Conservation (phyloP, 768 basidiomycete genomes). For the Tylopilus sp. region DNA sequence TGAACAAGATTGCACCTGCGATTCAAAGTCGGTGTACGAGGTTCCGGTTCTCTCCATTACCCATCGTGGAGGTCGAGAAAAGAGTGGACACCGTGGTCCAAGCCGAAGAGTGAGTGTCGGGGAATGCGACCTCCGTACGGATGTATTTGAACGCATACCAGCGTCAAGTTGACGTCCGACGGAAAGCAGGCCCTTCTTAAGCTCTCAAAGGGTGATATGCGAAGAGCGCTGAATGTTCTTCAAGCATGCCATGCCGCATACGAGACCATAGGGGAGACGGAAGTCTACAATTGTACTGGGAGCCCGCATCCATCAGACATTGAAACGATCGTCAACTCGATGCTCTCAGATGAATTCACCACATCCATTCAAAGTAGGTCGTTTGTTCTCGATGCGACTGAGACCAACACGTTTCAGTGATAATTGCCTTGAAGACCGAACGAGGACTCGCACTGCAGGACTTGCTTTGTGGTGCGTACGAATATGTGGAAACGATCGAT, state of each 20-base stretch:
- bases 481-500: slow-evolving; percentile 83
- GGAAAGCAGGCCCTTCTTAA: slow-evolving; percentile 89
- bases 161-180: slow-evolving; percentile 82
- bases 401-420: slow-evolving; percentile 50
- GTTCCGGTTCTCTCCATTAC: slow-evolving; percentile 94
- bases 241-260: slow-evolving; percentile 99
- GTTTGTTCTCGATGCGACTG: not conserved
- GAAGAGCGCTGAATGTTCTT: slow-evolving; percentile 90
- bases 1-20: slow-evolving; percentile 98
- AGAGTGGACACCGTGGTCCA: slow-evolving; percentile 75
- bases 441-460: slow-evolving; percentile 95
- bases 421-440: slow-evolving; percentile 81
- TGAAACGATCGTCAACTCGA: slow-evolving; percentile 87
- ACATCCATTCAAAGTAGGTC: slow-evolving; percentile 77
- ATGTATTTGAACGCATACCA: slow-evolving; percentile 30
- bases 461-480: slow-evolving; percentile 86
- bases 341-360: slow-evolving; percentile 95
- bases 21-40: slow-evolving; percentile 98
- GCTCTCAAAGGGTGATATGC: slow-evolving; percentile 97
- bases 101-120: slow-evolving; percentile 65
- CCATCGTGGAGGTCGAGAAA: slow-evolving; percentile 81
- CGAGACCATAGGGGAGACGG: slow-evolving; percentile 80
- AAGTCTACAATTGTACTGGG: slow-evolving; percentile 96
- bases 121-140: not conserved
- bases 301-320: slow-evolving; percentile 95